Evolutionary conservation across 1,284 basidiomycete genomes (phyloP).

Genomic region (Anthracocystis setariae): DNA sequence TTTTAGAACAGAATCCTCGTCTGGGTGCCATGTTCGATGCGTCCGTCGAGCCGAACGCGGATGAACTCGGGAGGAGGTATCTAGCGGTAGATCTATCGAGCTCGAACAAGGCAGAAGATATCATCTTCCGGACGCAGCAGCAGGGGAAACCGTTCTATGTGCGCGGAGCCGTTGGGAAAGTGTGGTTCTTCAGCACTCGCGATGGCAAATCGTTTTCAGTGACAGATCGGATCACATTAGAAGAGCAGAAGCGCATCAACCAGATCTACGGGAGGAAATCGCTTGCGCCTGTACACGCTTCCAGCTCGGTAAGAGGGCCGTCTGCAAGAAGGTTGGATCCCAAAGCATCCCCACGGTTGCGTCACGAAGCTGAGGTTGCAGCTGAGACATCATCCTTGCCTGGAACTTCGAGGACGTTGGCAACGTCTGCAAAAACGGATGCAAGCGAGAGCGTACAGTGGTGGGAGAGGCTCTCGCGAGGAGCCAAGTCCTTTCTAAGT

Average conservation of each 20-base stretch:
- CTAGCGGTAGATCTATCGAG: slow-evolving; percentile 9
- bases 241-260: slow-evolving; percentile 4
- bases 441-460: no score
- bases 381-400: no score
- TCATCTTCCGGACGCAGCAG: background rate
- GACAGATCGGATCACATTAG: slow-evolving; percentile 8
- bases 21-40: background rate
- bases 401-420: no score
- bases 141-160: slow-evolving; percentile 8
- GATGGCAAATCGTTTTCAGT: slow-evolving; percentile 6
- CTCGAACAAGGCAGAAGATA: slow-evolving; percentile 2
- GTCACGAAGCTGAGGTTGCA: no score
- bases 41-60: background rate
- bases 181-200: slow-evolving; percentile 19
- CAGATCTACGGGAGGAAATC: background rate
- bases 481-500: no score
- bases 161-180: background rate
- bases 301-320: background rate
- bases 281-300: background rate
- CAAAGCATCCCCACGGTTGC: no score
- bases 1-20: background rate
- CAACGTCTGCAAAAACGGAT: no score
- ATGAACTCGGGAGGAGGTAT: slow-evolving; percentile 9
- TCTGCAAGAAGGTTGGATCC: no score
- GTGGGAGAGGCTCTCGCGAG: no score